These are phyloP conservation scores for Cantharellus cinnabarinus DNA, from an alignment of 768 basidiomycete species.

Conservation along the genomic window DNA sequence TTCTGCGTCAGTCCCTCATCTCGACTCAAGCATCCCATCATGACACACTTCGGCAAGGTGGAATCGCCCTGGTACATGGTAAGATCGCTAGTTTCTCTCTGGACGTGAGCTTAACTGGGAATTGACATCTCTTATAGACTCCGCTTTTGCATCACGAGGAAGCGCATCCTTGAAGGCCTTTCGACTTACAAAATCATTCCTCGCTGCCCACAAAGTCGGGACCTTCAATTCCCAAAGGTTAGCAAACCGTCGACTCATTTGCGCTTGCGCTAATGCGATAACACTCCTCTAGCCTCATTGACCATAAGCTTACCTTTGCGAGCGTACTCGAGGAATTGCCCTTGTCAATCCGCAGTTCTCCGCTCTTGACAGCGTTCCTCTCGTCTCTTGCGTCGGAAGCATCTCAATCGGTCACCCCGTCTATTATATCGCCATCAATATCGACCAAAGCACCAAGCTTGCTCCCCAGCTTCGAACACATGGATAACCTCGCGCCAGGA, in stretches of 20 bases:
- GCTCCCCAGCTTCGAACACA: slow-evolving; percentile 37
- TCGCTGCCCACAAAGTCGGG: slow-evolving; percentile 60
- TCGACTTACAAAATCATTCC: slow-evolving; percentile 56
- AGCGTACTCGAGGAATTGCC: slow-evolving; percentile 75
- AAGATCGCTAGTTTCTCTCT: slow-evolving; percentile 5
- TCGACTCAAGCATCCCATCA: slow-evolving; percentile 75
- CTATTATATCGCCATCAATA: slow-evolving; percentile 18
- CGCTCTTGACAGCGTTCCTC: slow-evolving; percentile 63
- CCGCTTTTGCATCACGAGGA: slow-evolving; percentile 57
- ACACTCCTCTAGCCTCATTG: slow-evolving; percentile 38
- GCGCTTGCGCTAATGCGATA: neutral
- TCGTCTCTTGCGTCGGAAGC: slow-evolving; percentile 29
- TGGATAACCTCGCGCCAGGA: slow-evolving; percentile 51
- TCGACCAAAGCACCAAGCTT: slow-evolving; percentile 9
- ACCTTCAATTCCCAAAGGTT: slow-evolving; percentile 78
- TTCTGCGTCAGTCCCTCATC: slow-evolving; percentile 60
- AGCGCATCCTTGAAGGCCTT: slow-evolving; percentile 83
- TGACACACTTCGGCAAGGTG: slow-evolving; percentile 69
- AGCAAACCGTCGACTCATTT: slow-evolving; percentile 10
- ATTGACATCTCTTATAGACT: slow-evolving; percentile 26
- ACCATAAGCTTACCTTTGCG: slow-evolving; percentile 65
- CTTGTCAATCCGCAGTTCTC: slow-evolving; percentile 62
- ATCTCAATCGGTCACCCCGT: slow-evolving; percentile 19
- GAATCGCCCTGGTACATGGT: slow-evolving; percentile 74
- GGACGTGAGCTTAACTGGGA: neutral